These are phyloP conservation scores for Cutaneotrichosporon mucoides DNA, from an alignment of 1,284 basidiomycete genomes.

Conservation along the genomic window DNA sequence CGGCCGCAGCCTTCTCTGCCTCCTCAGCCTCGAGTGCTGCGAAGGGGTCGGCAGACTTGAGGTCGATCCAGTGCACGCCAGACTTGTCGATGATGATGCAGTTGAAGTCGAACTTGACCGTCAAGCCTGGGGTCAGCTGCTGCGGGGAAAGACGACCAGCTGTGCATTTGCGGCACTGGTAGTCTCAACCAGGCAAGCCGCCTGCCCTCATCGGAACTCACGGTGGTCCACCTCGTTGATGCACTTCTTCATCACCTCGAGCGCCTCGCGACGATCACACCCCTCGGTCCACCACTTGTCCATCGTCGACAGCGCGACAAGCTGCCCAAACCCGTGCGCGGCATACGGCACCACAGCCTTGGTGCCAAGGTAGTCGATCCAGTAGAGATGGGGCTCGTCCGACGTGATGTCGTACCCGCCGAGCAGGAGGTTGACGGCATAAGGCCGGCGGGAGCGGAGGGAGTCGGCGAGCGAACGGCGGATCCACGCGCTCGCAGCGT, in stretches of 20 bases:
- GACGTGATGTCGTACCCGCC: slow-evolving; percentile 79
- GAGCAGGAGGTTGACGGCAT: slow-evolving; percentile 87
- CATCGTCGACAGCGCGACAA: slow-evolving; percentile 86
- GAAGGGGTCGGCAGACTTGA: slow-evolving; percentile 36
- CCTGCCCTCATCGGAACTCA: slow-evolving; percentile 28
- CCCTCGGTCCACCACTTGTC: slow-evolving; percentile 63
- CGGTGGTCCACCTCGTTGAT: slow-evolving; percentile 84
- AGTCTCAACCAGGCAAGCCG: background rate
- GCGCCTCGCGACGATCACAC: slow-evolving; percentile 63
- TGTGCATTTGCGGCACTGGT: no score
- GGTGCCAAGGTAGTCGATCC: slow-evolving; percentile 24
- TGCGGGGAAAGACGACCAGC: no score
- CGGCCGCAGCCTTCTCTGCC: slow-evolving; percentile 16
- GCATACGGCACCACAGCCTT: slow-evolving; percentile 70
- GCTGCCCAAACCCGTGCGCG: slow-evolving; percentile 91
- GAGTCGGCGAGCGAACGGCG: slow-evolving; percentile 84
- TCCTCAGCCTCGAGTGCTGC: slow-evolving; percentile 26
- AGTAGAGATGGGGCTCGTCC: slow-evolving; percentile 58
- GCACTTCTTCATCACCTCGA: slow-evolving; percentile 77
- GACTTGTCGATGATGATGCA: slow-evolving; percentile 88
- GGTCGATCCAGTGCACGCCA: slow-evolving; percentile 71
- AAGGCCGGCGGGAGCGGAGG: slow-evolving; percentile 80
- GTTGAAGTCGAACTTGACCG: slow-evolving; percentile 79
- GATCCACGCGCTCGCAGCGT: slow-evolving; percentile 91
- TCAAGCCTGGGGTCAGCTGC: slow-evolving; percentile 51